Percentiles rank a stretch among this genome's conserved stretches.
These are phyloP conservation scores for Plasmodium reichenowi DNA, from an alignment of 169 alveolate species.

Conservation along the genomic window DNA sequence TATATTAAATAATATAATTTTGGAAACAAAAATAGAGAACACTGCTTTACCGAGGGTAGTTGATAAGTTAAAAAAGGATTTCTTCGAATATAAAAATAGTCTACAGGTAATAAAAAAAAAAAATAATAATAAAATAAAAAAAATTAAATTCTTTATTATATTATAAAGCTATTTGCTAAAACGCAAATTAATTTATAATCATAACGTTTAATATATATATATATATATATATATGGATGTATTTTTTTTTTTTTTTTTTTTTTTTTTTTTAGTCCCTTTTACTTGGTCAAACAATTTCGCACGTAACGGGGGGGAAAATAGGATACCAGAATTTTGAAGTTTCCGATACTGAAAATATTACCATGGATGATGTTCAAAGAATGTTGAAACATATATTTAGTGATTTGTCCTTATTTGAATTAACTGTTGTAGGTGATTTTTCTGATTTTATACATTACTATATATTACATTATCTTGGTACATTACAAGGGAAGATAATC, in stretches of 20 bases:
- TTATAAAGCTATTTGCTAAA: no score
- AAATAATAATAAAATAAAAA: not conserved
- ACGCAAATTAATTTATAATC: not conserved
- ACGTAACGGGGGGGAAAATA: conserved; percentile 80
- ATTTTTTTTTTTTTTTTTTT: conserved; percentile 3
- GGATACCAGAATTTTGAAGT: conserved; percentile 80
- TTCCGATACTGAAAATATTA: conserved; percentile 28
- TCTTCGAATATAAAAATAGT: conserved; percentile 79
- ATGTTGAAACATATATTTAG: conserved; percentile 54
- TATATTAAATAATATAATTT: conserved; percentile 38
- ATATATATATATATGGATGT: conserved; percentile 42
- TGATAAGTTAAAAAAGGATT: conserved; percentile 84
- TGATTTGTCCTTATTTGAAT: conserved; percentile 61
- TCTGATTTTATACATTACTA: conserved; percentile 51
- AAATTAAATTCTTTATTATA: not conserved
- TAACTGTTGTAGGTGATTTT: conserved; percentile 62
- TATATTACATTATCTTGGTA: conserved; percentile 51
- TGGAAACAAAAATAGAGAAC: conserved; percentile 66
- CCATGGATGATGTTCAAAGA: conserved; percentile 74
- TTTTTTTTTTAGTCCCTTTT: conserved; percentile 74
- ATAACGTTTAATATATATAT: not conserved
- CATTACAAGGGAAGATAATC: conserved; percentile 3
- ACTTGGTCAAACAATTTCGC: conserved; percentile 81
- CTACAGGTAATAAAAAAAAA: conserved; percentile 52
- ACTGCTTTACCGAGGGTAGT: conserved; percentile 75